A percentile compares a stretch with the other conserved stretches of the same genome.
phyloP scores from a whole-genome alignment of 345 rosid species.

The Eucalyptus erythrocorys region DNA sequence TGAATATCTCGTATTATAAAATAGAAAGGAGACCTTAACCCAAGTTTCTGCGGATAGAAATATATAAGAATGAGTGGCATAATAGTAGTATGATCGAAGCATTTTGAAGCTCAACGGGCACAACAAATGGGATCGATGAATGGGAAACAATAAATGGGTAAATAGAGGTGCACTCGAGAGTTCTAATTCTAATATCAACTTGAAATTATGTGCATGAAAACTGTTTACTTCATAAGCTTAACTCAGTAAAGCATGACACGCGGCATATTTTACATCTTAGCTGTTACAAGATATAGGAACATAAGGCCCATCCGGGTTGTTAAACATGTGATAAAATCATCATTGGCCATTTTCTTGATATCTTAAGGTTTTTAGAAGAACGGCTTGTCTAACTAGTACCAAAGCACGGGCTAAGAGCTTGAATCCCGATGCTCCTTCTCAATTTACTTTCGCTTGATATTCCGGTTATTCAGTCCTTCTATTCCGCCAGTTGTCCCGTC shows the following conservation, averaged over 20 bases:
- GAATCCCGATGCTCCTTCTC: neutral
- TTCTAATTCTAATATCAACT: neutral
- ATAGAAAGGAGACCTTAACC: neutral
- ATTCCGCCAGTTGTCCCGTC: neutral
- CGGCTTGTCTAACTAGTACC: neutral
- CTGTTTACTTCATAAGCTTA: neutral
- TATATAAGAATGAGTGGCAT: neutral
- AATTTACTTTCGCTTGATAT: neutral
- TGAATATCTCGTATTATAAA: neutral
- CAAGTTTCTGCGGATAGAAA: accelerated
- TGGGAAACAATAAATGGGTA: neutral
- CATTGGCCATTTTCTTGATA: neutral
- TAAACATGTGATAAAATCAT: neutral
- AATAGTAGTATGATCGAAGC: neutral
- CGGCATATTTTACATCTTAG: neutral
- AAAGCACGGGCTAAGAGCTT: neutral
- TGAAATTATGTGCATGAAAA: neutral
- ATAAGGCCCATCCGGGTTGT: neutral
- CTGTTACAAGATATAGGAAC: neutral
- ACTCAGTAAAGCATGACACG: neutral
- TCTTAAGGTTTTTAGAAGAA: neutral
- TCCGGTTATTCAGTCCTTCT: neutral
- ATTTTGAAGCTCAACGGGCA: neutral
- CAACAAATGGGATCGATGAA: neutral
- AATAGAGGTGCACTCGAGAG: neutral